phyloP scores from a whole-genome alignment of 1,139 yeast genomes.

The Wickerhamomyces sp. region DNA sequence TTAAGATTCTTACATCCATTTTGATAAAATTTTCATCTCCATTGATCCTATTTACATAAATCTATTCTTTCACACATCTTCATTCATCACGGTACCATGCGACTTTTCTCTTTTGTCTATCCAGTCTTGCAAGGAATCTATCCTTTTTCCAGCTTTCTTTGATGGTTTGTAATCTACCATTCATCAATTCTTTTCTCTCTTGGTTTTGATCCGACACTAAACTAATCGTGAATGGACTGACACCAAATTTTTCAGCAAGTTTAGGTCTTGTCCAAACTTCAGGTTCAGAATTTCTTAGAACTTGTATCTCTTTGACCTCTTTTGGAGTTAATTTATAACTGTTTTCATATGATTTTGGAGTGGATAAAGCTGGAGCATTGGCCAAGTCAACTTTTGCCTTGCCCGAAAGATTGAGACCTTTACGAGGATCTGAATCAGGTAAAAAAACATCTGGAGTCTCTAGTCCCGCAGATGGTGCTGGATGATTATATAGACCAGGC shows the following conservation, averaged over 20 bases:
- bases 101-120: conserved; percentile 47
- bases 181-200: conserved; percentile 39
- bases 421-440: conserved; percentile 61
- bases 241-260: conserved; percentile 59
- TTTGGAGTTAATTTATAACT: conserved; percentile 56
- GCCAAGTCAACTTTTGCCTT: conserved; percentile 33
- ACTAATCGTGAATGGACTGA: conserved; percentile 50
- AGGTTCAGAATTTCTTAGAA: conserved; percentile 60
- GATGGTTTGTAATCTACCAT: conserved; percentile 34
- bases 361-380: conserved; percentile 47
- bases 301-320: conserved; percentile 56
- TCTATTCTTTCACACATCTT: too few relatives aligned
- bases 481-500: conserved; percentile 35
- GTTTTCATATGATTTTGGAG: conserved; percentile 40
- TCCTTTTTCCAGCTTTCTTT: conserved; percentile 47
- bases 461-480: conserved; percentile 41
- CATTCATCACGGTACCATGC: conserved; percentile 57
- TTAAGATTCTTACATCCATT: too few relatives aligned
- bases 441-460: conserved; percentile 69
- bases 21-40: too few relatives aligned
- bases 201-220: conserved; percentile 41
- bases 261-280: conserved; percentile 59
- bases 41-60: too few relatives aligned
- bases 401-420: conserved; percentile 29
- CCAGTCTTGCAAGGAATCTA: conserved; percentile 51